Conservation (phyloP, 208 protist species). For the Naegleria fowleri region DNA sequence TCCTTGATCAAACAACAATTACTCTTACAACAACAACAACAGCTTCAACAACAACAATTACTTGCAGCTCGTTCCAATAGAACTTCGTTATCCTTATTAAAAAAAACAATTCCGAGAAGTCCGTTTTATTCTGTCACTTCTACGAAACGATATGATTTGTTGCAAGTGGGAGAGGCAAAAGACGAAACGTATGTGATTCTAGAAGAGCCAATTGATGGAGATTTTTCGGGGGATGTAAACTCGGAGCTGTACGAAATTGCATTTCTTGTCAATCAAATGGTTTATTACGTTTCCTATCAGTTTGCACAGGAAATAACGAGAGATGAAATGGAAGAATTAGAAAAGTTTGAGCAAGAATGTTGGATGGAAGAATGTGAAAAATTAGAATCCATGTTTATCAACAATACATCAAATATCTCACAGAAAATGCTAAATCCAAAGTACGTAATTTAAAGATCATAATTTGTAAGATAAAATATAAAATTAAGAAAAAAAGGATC, state of each 20-base stretch:
- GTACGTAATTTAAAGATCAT: neutral
- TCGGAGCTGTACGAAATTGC: neutral
- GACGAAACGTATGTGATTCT: neutral
- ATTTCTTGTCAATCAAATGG: slow-evolving; percentile 12
- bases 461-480: neutral
- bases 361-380: neutral
- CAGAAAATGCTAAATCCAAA: no score
- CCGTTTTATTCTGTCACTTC: neutral
- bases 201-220: neutral
- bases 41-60: neutral
- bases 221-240: neutral
- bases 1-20: neutral
- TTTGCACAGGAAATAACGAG: neutral
- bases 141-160: neutral
- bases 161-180: neutral
- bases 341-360: neutral
- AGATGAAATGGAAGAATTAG: neutral
- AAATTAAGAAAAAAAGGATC: neutral
- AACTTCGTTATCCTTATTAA: neutral
- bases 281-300: neutral
- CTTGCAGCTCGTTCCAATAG: neutral
- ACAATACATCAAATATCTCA: no score
- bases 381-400: neutral
- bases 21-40: neutral
- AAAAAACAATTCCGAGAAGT: neutral